A percentile compares a stretch with the other conserved stretches of the same genome.
phyloP scores from a whole-genome alignment of 1,284 basidiomycete genomes.

The Tilletia indica region DNA sequence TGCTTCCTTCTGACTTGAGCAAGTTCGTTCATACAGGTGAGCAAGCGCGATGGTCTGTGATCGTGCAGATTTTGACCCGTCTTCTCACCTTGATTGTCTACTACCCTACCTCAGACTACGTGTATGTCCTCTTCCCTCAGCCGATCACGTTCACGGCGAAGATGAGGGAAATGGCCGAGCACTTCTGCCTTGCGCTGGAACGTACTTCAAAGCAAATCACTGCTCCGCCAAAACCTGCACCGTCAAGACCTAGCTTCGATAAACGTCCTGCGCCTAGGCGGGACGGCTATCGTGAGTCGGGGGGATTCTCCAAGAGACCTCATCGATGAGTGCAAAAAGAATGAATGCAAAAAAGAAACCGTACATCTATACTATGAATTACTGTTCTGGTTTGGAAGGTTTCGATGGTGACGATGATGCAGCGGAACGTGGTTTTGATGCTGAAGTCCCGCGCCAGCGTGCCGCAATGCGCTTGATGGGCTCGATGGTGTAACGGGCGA shows the following conservation, averaged over 20 bases:
- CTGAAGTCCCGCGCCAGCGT: background rate
- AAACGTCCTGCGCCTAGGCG: too few species aligned
- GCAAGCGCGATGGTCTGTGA: background rate
- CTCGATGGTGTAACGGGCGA: slow-evolving; percentile 68
- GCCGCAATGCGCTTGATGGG: slow-evolving; percentile 58
- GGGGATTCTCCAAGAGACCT: background rate
- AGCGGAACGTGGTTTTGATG: background rate
- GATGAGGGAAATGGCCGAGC: background rate
- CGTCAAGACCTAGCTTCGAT: too few species aligned
- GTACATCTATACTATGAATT: too few species aligned
- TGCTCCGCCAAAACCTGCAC: too few species aligned
- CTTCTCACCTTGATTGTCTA: background rate
- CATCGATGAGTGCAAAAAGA: background rate
- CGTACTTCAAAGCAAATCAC: background rate
- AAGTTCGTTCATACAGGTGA: slow-evolving; percentile 4
- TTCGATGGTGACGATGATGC: background rate
- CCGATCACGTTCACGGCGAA: background rate
- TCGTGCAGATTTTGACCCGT: background rate
- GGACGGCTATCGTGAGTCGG: background rate
- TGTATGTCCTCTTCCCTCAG: background rate
- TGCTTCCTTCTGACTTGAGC: background rate
- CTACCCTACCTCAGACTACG: background rate
- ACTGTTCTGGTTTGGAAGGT: too few species aligned
- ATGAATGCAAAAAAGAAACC: background rate
- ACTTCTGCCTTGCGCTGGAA: background rate